Evolutionary conservation across 2,329 filamentous ascomycete genomes (phyloP).

Genomic region (Graphilbum ipis-grandicollis): DNA sequence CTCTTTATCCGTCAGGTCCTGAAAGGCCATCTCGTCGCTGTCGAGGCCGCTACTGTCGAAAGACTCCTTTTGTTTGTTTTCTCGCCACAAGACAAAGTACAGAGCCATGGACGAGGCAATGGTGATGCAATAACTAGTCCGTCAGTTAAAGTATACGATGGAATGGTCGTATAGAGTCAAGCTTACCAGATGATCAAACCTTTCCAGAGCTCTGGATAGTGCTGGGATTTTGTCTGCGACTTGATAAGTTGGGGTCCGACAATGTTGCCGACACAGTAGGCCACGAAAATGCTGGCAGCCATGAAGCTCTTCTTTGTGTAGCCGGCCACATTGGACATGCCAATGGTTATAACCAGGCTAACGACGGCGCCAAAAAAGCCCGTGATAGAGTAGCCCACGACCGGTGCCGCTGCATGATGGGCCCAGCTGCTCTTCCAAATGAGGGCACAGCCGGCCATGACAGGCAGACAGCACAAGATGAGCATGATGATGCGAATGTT

Average conservation of each 20-base stretch:
- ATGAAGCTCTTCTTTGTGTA: slow-evolving; percentile 66
- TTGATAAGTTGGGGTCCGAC: slow-evolving; percentile 56
- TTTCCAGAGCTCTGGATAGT: slow-evolving; percentile 57
- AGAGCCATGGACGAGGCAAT: slow-evolving; percentile 37
- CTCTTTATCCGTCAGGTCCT: slow-evolving; percentile 51
- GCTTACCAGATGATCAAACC: slow-evolving; percentile 44
- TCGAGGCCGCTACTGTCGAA: slow-evolving; percentile 39
- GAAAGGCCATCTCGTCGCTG: slow-evolving; percentile 46
- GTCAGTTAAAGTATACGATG: not conserved
- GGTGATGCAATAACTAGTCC: slow-evolving; percentile 46
- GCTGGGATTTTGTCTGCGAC: slow-evolving; percentile 43
- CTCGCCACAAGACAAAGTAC: slow-evolving; percentile 39
- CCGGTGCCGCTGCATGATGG: slow-evolving; percentile 45
- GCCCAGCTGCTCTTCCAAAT: slow-evolving; percentile 56
- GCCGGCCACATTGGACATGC: slow-evolving; percentile 53
- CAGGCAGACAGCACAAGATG: slow-evolving; percentile 49
- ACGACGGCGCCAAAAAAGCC: slow-evolving; percentile 59
- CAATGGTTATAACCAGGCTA: slow-evolving; percentile 33
- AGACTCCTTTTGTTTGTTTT: slow-evolving; percentile 34
- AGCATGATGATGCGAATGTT: slow-evolving; percentile 52
- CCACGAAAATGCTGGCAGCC: slow-evolving; percentile 56
- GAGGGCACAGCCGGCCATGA: slow-evolving; percentile 56
- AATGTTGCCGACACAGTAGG: slow-evolving; percentile 61
- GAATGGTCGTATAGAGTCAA: too few species aligned
- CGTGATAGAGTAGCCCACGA: slow-evolving; percentile 54